Evolutionary conservation across 768 basidiomycete genomes (phyloP).

Genomic region (Mycena latifolia): DNA sequence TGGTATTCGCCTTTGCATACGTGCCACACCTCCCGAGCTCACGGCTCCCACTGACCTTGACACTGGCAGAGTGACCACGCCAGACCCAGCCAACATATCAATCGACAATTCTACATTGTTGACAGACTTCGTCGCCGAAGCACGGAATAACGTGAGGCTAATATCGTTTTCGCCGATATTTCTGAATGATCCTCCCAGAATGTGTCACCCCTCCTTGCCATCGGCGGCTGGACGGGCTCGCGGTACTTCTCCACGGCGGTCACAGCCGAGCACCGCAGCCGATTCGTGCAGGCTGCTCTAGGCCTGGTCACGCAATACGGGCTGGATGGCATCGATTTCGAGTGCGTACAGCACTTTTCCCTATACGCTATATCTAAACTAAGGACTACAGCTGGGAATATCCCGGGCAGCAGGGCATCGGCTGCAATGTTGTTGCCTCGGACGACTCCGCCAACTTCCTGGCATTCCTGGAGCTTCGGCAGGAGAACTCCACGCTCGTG

Average conservation of each 20-base stretch:
- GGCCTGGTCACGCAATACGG: constrained; percentile 60
- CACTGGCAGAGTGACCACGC: constrained; percentile 53
- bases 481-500: constrained; percentile 58
- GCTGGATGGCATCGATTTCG: constrained; percentile 75
- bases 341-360: constrained; percentile 45
- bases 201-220: constrained; percentile 67
- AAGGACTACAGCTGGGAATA: constrained; percentile 85
- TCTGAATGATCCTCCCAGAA: constrained; percentile 50
- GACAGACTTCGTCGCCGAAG: constrained; percentile 64
- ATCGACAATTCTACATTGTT: constrained; percentile 63
- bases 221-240: constrained; percentile 79
- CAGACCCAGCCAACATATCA: constrained; percentile 45
- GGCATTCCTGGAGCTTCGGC: constrained; percentile 75
- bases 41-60: not conserved
- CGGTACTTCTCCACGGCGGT: constrained; percentile 72
- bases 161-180: too few relatives aligned
- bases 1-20: constrained; percentile 74
- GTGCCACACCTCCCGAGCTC: constrained; percentile 35
- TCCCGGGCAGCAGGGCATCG: constrained; percentile 75
- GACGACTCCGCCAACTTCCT: constrained; percentile 84
- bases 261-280: constrained; percentile 61
- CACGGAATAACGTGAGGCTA: constrained; percentile 53
- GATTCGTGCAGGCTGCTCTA: constrained; percentile 66
- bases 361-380: not conserved
- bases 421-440: constrained; percentile 71